Evolutionary conservation across 352 stramenopile genomes (phyloP), one percentile per base, ranked within the genome.

Genomic region (Pythium aquatile): DNA sequence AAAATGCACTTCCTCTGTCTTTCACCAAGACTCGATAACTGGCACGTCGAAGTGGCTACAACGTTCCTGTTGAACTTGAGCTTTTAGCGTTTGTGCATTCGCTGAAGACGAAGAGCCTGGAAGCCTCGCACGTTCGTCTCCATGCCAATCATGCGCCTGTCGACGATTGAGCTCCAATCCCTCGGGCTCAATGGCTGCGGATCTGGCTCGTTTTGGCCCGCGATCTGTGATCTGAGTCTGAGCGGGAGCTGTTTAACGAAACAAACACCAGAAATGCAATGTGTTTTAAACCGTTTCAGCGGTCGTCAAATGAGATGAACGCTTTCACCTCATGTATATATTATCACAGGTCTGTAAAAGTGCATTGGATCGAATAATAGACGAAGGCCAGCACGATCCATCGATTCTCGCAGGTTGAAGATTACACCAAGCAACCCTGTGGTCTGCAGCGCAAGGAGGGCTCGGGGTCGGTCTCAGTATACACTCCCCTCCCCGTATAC

Each of bases 151-250:
- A 11, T 16, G 11, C 35, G 35, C 35, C 35, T 42, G 35, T 42
- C 35, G 35, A 42, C 35, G 35, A 42, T 42, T 10, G 35, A 42
- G 35, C 35, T 42, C 35, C 35, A 42, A 2, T 42, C 35, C 35
- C 6, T 37, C 32, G 6, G 10, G 32, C 10, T 37, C 32, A 37
- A 42, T 42, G 35, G 35, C 35, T 42, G 6, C 35, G 11, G 35
- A 42, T 42, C 35, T 42, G 35, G 35, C 35, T 42, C 35, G 35
- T 42, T 42, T 42, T 11, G 44, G 44, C 28, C 44, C 13, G 35
- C 24, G 26, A 56, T 65, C 59, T 59, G 49, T 32, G 37, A 59
- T 65, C 59, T 65, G 59, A 65, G 39, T 55, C 58, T 65, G 56
- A 63, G 42, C 52, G 52, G 20, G 17, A 14, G 33, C 17, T 37